phyloP scores from a whole-genome alignment of 2,329 filamentous ascomycete genomes.

The Claviceps quebecensis region DNA sequence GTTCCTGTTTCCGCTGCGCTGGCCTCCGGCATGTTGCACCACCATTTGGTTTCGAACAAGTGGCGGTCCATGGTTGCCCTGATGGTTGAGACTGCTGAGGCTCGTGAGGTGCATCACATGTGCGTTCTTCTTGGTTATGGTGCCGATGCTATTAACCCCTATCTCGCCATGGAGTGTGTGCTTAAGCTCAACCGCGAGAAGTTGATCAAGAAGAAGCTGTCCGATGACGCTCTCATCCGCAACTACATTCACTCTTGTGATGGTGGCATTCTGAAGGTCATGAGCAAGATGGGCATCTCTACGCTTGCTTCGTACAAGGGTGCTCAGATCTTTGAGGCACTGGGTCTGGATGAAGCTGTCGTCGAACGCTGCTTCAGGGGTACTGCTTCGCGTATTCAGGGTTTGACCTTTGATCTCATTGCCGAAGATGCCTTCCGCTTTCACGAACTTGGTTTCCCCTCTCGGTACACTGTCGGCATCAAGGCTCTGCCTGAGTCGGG shows the following conservation, averaged over 20 bases:
- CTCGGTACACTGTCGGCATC: slow-evolving; percentile 59
- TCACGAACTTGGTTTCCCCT: slow-evolving; percentile 86
- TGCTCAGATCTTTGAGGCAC: slow-evolving; percentile 92
- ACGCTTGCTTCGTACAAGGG: slow-evolving; percentile 95
- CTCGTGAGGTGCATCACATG: slow-evolving; percentile 96
- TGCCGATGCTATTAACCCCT: slow-evolving; percentile 87
- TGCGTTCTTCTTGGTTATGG: slow-evolving; percentile 94
- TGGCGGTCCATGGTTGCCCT: slow-evolving; percentile 83
- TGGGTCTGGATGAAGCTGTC: slow-evolving; percentile 82
- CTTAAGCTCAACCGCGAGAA: slow-evolving; percentile 91
- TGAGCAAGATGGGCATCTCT: slow-evolving; percentile 99
- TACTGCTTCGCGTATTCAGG: slow-evolving; percentile 86
- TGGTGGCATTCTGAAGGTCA: slow-evolving; percentile 93
- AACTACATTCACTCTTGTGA: slow-evolving; percentile 98
- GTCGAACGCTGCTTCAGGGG: slow-evolving; percentile 92
- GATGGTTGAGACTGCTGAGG: slow-evolving; percentile 80
- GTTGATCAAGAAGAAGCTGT: slow-evolving; percentile 79
- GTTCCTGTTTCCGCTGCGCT: slow-evolving; percentile 76
- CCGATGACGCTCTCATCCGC: slow-evolving; percentile 67
- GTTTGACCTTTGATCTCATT: slow-evolving; percentile 85
- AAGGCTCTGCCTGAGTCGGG: slow-evolving; percentile 80
- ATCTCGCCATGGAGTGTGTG: slow-evolving; percentile 91
- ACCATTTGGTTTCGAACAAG: slow-evolving; percentile 89
- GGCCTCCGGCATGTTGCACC: slow-evolving; percentile 86
- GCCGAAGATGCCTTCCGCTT: slow-evolving; percentile 90